Evolutionary conservation across 768 basidiomycete species (phyloP), one percentile per base, ranked within the genome.

Genomic region (Kwoniella mangroviensis): DNA sequence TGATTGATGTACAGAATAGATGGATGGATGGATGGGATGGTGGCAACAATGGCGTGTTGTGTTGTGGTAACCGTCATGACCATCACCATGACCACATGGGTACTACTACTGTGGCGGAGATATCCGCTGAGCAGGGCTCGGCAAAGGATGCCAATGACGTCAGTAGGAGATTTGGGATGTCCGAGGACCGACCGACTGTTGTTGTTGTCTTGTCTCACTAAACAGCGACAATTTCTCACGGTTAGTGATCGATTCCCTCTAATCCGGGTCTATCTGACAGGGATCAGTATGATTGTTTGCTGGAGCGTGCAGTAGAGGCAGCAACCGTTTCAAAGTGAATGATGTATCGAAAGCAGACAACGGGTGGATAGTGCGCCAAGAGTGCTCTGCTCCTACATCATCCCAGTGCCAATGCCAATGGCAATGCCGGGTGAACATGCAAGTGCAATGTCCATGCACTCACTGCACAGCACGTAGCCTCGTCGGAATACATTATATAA

Each of bases 41-140:
- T n/a, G 58, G 58, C 40, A 34, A 34, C 40, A 60, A 60, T 49
- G 45, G 45, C 45, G 40, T 41, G 40, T 61, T n/a, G 13, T 61
- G 61, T 12, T 63, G n/a, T 49, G 61, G 21, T 63, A 15, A 63
- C 49, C 26, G 45, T 24, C 19, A 11, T 49, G 40, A 19, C 17
- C 19, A 11, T 49, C 17, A 19, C 17, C 41, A 15, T 60, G 58
- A 28, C 58, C n/a, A 19, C 21, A 28, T 26, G 24, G 60, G 34
- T 28, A 40, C 15, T 15, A 40, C 15, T 15, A 62, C n/a, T 15
- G 40, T 62, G 60, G 24, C 60, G 60, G 60, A 49, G 13, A 49
- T 49, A 4, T 49, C 45, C 45, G 45, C 45, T 56, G 21, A 34
- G 12, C 55, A 21, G 45, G 13, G 19, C 45, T 49, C 45, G 45